Percentiles rank a stretch among this genome's conserved stretches.
These are phyloP conservation scores for Talaromyces adpressus DNA, from an alignment of 495 filamentous ascomycete genomes.

Conservation along the genomic window DNA sequence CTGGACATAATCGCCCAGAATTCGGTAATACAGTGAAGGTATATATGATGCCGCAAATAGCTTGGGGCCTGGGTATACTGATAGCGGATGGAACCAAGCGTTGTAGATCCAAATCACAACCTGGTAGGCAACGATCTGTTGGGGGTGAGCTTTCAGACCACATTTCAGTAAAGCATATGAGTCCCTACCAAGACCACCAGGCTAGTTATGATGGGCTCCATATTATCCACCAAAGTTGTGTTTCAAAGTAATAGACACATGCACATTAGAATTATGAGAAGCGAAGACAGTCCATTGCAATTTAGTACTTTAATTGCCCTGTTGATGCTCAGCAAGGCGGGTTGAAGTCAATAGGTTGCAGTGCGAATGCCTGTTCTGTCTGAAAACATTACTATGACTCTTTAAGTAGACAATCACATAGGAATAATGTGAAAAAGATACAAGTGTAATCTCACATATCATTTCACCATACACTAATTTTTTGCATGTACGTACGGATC, in stretches of 20 bases:
- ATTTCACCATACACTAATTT: not conserved
- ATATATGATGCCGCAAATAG: not conserved
- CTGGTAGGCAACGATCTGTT: not conserved
- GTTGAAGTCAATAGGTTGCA: not conserved
- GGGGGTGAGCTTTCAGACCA: not conserved
- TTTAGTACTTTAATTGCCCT: not conserved
- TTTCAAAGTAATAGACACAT: not conserved
- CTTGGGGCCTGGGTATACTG: not conserved
- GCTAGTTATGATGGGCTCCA: not conserved
- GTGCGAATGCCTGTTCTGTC: not conserved
- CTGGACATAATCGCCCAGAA: not conserved
- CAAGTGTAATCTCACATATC: not conserved
- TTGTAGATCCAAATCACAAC: not conserved
- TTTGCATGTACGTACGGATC: not conserved
- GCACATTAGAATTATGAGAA: not conserved
- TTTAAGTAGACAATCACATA: not conserved
- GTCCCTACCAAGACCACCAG: not conserved
- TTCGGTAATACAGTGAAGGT: not conserved
- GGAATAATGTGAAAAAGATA: no score
- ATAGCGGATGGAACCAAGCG: not conserved
- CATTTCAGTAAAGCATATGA: not conserved
- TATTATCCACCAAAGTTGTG: not conserved
- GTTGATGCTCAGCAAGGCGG: not conserved
- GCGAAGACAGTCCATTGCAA: not conserved
- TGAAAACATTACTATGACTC: not conserved